Percentiles rank a stretch among this genome's conserved stretches.
phyloP scores from a whole-genome alignment of 169 alveolate genomes.

The Cryptosporidium felis region DNA sequence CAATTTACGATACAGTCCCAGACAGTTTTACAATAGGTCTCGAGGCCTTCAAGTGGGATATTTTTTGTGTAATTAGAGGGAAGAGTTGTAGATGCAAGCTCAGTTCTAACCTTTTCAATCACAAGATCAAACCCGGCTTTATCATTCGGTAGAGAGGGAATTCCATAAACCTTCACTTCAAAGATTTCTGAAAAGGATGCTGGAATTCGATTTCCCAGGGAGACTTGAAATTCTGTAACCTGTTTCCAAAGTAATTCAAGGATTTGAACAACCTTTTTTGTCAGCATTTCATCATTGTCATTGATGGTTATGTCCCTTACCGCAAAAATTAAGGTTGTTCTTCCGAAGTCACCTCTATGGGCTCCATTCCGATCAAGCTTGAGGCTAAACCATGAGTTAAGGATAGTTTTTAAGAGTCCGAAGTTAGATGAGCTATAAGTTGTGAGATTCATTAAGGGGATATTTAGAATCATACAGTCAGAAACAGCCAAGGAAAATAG shows the following conservation, averaged over 20 bases:
- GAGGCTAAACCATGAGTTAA: slow-evolving; percentile 61
- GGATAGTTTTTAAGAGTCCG: slow-evolving; percentile 86
- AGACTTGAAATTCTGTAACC: background rate
- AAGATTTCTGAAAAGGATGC: slow-evolving; percentile 24
- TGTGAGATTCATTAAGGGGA: slow-evolving; percentile 81
- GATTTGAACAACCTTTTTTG: slow-evolving; percentile 29
- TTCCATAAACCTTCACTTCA: slow-evolving; percentile 51
- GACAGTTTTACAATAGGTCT: slow-evolving; percentile 75
- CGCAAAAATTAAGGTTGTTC: slow-evolving; percentile 44
- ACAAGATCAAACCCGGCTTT: background rate
- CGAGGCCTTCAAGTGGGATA: slow-evolving; percentile 89
- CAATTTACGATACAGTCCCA: slow-evolving; percentile 72
- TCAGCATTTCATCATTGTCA: slow-evolving; percentile 54
- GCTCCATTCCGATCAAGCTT: slow-evolving; percentile 42
- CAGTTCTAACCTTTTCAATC: background rate
- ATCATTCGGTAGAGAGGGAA: slow-evolving; percentile 54
- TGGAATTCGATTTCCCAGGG: background rate
- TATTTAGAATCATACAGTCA: slow-evolving; percentile 86
- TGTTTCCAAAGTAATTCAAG: slow-evolving; percentile 35
- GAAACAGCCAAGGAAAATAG: slow-evolving; percentile 88
- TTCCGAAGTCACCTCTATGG: background rate
- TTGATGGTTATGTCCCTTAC: slow-evolving; percentile 31
- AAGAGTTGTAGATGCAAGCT: background rate
- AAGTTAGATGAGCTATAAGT: slow-evolving; percentile 88
- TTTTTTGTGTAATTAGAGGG: slow-evolving; percentile 78